phyloP scores from a whole-genome alignment of 495 filamentous ascomycete species.

The Amorphotheca resinae region DNA sequence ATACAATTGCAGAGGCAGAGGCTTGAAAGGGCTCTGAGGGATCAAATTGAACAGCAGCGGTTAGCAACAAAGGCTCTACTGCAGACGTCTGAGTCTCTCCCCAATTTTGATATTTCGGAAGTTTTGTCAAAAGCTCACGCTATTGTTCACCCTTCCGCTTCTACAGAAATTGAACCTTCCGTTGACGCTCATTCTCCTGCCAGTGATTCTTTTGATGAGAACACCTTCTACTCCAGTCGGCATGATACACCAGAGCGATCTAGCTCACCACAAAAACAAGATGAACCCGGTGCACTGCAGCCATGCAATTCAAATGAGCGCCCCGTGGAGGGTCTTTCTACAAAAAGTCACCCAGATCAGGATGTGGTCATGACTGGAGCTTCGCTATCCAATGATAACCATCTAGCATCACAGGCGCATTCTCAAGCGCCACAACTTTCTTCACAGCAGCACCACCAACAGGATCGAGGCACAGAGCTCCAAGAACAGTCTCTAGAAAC shows the following conservation, averaged over 20 bases:
- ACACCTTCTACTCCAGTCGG: constrained; percentile 90
- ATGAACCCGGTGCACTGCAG: constrained; percentile 32
- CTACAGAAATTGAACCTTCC: constrained; percentile 44
- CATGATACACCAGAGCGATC: constrained; percentile 36
- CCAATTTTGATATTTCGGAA: constrained; percentile 64
- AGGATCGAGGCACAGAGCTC: background rate
- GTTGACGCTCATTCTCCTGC: constrained; percentile 31
- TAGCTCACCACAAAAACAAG: constrained; percentile 28
- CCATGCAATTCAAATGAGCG: constrained; percentile 23
- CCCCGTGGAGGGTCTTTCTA: constrained; percentile 5
- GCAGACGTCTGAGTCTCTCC: constrained; percentile 47
- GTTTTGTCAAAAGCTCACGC: constrained; percentile 59
- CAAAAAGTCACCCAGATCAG: constrained; percentile 4
- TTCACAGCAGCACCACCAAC: background rate
- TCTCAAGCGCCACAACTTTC: constrained; percentile 2
- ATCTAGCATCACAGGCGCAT: constrained; percentile 6
- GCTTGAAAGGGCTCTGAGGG: constrained; percentile 62
- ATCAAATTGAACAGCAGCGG: constrained; percentile 59
- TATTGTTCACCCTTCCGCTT: constrained; percentile 45
- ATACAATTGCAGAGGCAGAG: constrained; percentile 66
- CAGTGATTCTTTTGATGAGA: constrained; percentile 78
- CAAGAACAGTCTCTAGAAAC: constrained; percentile 2
- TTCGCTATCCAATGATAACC: constrained; percentile 17
- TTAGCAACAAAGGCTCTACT: constrained; percentile 36
- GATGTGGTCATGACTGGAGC: constrained; percentile 14